Conservation (phyloP, 2,329 filamentous ascomycete genomes). For the Cryphonectria carpinicola region DNA sequence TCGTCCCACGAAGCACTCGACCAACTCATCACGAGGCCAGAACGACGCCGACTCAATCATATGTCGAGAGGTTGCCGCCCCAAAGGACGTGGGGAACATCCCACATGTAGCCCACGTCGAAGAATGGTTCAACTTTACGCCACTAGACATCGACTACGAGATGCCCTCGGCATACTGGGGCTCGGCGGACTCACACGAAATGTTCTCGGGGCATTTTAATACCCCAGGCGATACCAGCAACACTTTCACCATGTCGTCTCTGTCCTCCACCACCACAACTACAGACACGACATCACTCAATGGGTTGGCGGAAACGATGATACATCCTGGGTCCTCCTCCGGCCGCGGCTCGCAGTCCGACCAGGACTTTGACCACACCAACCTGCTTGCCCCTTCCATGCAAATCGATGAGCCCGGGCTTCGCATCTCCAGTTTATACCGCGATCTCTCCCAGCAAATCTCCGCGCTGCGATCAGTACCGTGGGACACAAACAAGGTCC, state of each 20-base stretch:
- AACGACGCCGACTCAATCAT: neutral
- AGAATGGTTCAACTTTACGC: neutral
- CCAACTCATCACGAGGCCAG: neutral
- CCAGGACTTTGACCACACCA: neutral
- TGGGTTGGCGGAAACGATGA: neutral
- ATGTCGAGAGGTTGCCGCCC: neutral
- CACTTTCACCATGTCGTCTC: neutral
- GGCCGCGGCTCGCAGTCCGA: neutral
- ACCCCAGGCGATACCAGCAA: neutral
- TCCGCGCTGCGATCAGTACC: neutral
- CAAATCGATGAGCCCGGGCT: neutral
- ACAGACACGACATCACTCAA: neutral
- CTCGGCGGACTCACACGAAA: neutral
- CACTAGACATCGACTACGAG: neutral
- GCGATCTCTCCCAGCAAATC: neutral
- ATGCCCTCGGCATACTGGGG: neutral
- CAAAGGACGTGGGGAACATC: neutral
- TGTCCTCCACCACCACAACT: neutral
- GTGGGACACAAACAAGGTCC: neutral
- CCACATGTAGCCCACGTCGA: neutral
- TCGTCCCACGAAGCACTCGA: neutral
- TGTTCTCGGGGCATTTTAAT: neutral
- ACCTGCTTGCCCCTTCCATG: neutral
- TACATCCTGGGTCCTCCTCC: neutral
- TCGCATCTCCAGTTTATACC: neutral